These are phyloP conservation scores for Coprinopsis cinerea DNA, from an alignment of 768 basidiomycete genomes.

Conservation along the genomic window DNA sequence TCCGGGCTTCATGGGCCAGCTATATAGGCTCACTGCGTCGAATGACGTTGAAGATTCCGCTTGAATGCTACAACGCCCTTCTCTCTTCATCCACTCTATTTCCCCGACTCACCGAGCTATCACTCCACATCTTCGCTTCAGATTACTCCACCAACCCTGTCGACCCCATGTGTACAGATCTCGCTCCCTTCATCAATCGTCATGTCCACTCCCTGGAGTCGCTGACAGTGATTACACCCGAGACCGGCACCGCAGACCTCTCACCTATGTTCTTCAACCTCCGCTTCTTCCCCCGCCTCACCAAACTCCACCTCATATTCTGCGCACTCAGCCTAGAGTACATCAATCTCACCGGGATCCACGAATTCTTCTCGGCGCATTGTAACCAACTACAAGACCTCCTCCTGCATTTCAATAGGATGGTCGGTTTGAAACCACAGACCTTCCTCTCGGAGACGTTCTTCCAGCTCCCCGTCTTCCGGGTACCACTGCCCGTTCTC, in stretches of 20 bases:
- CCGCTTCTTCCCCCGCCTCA: conserved; percentile 2
- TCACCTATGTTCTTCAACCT: conserved; percentile 8
- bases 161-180: conserved; percentile 3
- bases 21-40: neutral
- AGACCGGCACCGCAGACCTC: conserved; percentile 7
- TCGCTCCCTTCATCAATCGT: conserved; percentile 7
- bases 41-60: neutral
- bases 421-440: conserved; percentile 5
- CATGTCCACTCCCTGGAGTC: conserved; percentile 2
- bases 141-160: conserved; percentile 8
- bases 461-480: conserved; percentile 4
- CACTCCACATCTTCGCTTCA: neutral
- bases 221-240: conserved; percentile 2
- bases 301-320: conserved; percentile 2
- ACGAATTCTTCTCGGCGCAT: conserved; percentile 7
- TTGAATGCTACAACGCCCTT: conserved; percentile 2
- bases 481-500: neutral
- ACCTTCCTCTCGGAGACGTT: conserved; percentile 2
- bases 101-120: conserved; percentile 1
- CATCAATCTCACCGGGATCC: conserved; percentile 5
- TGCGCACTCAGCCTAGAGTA: conserved; percentile 7
- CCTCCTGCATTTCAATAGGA: conserved; percentile 1
- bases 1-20: neutral
- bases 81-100: conserved; percentile 2
- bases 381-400: conserved; percentile 2